Evolutionary conservation across 495 filamentous ascomycete species (phyloP).

Genomic region (Cercophora newfieldiana): DNA sequence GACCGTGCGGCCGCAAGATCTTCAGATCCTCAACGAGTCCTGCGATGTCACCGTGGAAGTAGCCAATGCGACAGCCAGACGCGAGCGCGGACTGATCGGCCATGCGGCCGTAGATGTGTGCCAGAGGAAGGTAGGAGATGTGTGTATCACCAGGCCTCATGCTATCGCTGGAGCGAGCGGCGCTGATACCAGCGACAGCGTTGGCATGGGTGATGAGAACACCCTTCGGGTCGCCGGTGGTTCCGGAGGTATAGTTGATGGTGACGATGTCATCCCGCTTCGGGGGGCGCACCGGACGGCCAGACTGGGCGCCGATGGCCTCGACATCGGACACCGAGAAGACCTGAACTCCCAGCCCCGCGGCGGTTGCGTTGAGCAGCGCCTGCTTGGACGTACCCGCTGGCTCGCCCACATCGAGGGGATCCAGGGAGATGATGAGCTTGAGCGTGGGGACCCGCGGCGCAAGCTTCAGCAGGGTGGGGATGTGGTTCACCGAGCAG

Average conservation of each 20-base stretch:
- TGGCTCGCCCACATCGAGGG: slow-evolving; percentile 78
- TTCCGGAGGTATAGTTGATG: slow-evolving; percentile 97
- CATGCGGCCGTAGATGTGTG: slow-evolving; percentile 90
- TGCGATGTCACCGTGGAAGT: slow-evolving; percentile 90
- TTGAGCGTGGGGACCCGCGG: slow-evolving; percentile 76
- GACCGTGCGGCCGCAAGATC: slow-evolving; percentile 74
- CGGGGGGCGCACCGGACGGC: slow-evolving; percentile 67
- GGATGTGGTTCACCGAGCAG: slow-evolving; percentile 80
- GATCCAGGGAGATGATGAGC: slow-evolving; percentile 84
- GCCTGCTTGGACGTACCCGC: slow-evolving; percentile 75
- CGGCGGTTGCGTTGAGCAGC: slow-evolving; percentile 71
- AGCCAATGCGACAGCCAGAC: slow-evolving; percentile 77
- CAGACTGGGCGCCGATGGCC: slow-evolving; percentile 67
- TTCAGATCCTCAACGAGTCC: slow-evolving; percentile 92
- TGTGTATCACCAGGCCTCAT: slow-evolving; percentile 57
- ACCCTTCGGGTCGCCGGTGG: slow-evolving; percentile 92
- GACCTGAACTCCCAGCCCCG: slow-evolving; percentile 70
- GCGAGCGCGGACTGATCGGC: slow-evolving; percentile 74
- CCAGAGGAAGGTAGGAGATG: slow-evolving; percentile 88
- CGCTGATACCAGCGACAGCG: slow-evolving; percentile 70
- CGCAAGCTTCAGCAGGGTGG: slow-evolving; percentile 82
- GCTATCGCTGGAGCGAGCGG: slow-evolving; percentile 53
- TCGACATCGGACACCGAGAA: slow-evolving; percentile 76
- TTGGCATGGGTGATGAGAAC: slow-evolving; percentile 83
- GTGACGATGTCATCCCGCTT: slow-evolving; percentile 77